Base-by-base conservation (phyloP, 257 asterid genomes). In the Datura wrightii region DNA sequence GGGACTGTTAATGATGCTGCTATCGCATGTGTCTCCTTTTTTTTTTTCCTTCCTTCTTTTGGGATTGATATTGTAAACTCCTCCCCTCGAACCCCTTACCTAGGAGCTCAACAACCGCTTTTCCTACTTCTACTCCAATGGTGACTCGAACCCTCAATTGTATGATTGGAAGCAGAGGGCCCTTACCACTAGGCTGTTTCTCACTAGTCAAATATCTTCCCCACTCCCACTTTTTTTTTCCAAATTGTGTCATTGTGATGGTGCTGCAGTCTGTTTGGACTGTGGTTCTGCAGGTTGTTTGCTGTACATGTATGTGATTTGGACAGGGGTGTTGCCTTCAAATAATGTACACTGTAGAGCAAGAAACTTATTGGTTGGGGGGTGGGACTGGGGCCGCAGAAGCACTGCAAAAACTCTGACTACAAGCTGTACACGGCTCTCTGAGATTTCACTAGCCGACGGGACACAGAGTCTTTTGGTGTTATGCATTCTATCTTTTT, bases 51-150 rank as follows among this genome's bases (percentile, higher is more conserved):
- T 24, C 31, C 31, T 24, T 24, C 31, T 60, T 24, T 13, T 0
- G 0, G 5, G 3, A 8, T 67, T 67, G 78, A 67, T 69, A 39
- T 69, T 69, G 53, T 10, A 31, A 74, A 11, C 11, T 31, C 80
- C 7, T 8, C 80, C 42, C 59, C 0, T 19, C 5, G 0, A 74
- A 1, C 46, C 18, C 19, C 74, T 6, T 66, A 36, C 19, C 24
- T 15, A 67, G 34, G 14, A 39, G 24, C 78, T 67, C 24, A 39
- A 67, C 31, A 37, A 0, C 52, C 2, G 6, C 62, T 76, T 50
- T 76, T 76, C 31, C 82, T 76, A 31, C 82, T 76, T 31, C 59
- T 41, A 70, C 62, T 50, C 62, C 82, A 13, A 13, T 76, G 46
- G 60, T 13, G 44, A 5, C 56, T 74, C 7, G 11, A 46, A 71